These are phyloP conservation scores for Pterocarpus santalinus DNA, from an alignment of 306 rosid genomes.

Conservation along the genomic window DNA sequence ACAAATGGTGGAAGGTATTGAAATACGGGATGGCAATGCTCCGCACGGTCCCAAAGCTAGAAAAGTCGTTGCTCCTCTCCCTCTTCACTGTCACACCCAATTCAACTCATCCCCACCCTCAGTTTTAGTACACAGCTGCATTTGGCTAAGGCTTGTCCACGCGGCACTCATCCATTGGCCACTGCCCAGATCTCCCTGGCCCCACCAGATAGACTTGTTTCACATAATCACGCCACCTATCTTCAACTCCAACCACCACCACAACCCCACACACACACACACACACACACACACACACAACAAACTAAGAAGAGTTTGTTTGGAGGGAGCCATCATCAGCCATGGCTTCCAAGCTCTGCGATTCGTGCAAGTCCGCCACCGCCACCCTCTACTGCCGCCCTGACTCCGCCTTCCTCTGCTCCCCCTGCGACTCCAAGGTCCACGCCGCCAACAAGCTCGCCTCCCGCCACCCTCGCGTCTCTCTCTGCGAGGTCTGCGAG, in stretches of 20 bases:
- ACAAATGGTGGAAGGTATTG: background rate
- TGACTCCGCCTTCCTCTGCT: constrained; percentile 90
- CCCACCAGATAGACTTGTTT: constrained; percentile 63
- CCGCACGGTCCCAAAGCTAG: background rate
- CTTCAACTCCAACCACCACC: constrained; percentile 7
- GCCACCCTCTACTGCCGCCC: constrained; percentile 91
- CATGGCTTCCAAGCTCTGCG: constrained; percentile 98
- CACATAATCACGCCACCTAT: constrained; percentile 34
- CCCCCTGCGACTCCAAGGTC: constrained; percentile 70
- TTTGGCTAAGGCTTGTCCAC: constrained; percentile 69
- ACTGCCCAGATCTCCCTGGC: constrained; percentile 45
- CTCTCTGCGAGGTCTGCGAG: constrained; percentile 90
- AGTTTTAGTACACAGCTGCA: background rate
- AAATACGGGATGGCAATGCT: background rate
- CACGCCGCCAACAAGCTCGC: constrained; percentile 97
- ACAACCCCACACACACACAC: background rate
- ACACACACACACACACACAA: background rate
- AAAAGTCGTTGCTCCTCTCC: background rate
- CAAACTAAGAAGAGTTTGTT: background rate
- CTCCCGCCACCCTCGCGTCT: constrained; percentile 91
- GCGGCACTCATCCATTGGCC: constrained; percentile 44
- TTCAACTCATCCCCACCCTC: background rate
- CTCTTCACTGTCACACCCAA: background rate
- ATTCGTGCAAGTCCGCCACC: constrained; percentile 84
- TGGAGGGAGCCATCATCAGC: background rate